These are phyloP conservation scores for Quercus rubra DNA, from an alignment of 306 rosid genomes.

Conservation along the genomic window DNA sequence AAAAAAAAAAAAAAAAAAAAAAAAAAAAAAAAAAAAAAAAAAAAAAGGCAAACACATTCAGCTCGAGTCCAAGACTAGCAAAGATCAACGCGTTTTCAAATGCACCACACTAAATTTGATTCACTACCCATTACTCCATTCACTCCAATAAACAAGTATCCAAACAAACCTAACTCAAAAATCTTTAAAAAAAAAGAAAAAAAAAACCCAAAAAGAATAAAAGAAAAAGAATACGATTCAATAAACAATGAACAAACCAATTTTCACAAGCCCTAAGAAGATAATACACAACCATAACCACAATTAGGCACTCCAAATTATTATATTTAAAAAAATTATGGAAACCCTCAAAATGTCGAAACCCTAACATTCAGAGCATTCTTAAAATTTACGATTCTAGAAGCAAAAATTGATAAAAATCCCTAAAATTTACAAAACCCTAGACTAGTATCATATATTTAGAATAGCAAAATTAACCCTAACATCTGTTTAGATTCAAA, in stretches of 20 bases:
- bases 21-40: neutral
- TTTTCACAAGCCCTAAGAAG: no score
- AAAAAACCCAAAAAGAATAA: neutral
- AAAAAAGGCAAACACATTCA: neutral
- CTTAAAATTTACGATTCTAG: no score
- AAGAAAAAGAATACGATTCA: neutral
- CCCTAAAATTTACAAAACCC: neutral
- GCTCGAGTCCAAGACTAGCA: neutral
- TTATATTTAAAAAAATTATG: no score
- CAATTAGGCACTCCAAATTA: no score
- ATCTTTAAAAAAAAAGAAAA: neutral
- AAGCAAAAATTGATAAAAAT: neutral
- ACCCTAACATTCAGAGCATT: no score
- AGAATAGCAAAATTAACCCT: neutral
- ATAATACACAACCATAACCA: no score
- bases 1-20: neutral
- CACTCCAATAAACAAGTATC: constrained; percentile 8
- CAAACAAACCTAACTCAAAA: constrained; percentile 10
- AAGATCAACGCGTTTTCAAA: neutral
- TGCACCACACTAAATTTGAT: neutral
- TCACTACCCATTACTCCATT: constrained; percentile 13
- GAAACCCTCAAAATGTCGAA: no score
- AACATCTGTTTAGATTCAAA: neutral
- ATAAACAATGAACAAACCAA: no score
- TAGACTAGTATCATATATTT: neutral